These are phyloP conservation scores for Neocallimastix lanati DNA, from an alignment of 192 early-diverging fungal species.

Conservation along the genomic window DNA sequence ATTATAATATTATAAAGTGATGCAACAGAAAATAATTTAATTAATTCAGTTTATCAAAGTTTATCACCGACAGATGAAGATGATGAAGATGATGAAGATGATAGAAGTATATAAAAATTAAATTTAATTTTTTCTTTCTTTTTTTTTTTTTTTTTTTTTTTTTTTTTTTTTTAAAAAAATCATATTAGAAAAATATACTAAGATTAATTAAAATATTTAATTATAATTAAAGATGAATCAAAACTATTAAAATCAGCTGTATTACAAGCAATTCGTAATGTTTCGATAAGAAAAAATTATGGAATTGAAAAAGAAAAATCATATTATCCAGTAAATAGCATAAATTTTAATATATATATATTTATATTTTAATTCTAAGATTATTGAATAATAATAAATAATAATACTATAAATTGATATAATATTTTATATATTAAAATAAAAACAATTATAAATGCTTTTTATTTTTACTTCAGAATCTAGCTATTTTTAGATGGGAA, in stretches of 20 bases:
- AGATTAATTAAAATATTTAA: no score
- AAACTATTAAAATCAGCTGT: not conserved
- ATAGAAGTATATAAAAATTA: not conserved
- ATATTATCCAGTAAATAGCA: not conserved
- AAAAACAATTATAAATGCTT: no score
- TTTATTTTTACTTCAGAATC: not conserved
- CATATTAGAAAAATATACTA: no score
- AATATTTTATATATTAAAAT: no score
- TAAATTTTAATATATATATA: no score
- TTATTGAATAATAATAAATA: no score
- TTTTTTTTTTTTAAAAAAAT: no score
- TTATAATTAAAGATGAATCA: not conserved
- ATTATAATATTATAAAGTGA: not conserved
- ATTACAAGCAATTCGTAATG: not conserved
- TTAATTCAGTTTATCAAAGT: not conserved
- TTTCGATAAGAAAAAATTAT: not conserved
- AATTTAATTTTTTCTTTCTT: no score
- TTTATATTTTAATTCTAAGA: no score
- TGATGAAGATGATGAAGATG: no score
- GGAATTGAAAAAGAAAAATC: not conserved
- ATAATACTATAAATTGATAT: no score
- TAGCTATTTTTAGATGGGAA: not conserved
- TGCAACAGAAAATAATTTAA: not conserved
- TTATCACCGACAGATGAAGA: not conserved
- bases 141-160: no score